Conservation (phyloP, 2,329 filamentous ascomycete genomes). For the Elsinoe ampelina region DNA sequence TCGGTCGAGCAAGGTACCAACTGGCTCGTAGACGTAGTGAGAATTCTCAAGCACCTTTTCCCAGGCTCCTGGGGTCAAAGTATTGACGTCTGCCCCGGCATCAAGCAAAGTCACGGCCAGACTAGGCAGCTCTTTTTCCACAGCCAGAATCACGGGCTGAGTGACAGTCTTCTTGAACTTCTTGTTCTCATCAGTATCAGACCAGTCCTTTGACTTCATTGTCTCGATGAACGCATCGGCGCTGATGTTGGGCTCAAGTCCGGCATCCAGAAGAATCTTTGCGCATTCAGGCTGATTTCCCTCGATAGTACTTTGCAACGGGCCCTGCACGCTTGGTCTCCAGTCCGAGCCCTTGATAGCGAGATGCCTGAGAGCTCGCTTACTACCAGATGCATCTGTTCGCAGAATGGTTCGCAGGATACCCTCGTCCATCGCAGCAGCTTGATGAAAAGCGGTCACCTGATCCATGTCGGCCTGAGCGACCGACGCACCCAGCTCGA, state of each 20-base stretch:
- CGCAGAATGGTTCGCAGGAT: constrained; percentile 38
- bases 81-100: constrained; percentile 25
- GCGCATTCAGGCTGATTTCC: constrained; percentile 45
- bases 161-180: constrained; percentile 29
- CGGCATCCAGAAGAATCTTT: constrained; percentile 53
- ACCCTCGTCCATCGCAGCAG: constrained; percentile 45
- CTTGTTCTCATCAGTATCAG: background rate
- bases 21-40: background rate
- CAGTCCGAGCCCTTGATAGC: constrained; percentile 33
- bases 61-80: background rate
- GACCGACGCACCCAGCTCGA: constrained; percentile 62
- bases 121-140: constrained; percentile 41
- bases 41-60: background rate
- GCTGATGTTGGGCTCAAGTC: constrained; percentile 49
- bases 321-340: constrained; percentile 33
- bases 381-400: constrained; percentile 51
- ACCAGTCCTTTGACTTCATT: constrained; percentile 22
- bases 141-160: constrained; percentile 60
- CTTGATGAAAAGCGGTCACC: constrained; percentile 57
- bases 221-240: constrained; percentile 54
- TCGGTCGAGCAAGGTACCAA: constrained; percentile 49
- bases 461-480: constrained; percentile 61
- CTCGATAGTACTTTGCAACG: constrained; percentile 52
- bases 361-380: constrained; percentile 59
- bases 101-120: constrained; percentile 50